Evolutionary conservation across 768 basidiomycete species (phyloP).

Genomic region (Chalciporus pseudorubinellus): DNA sequence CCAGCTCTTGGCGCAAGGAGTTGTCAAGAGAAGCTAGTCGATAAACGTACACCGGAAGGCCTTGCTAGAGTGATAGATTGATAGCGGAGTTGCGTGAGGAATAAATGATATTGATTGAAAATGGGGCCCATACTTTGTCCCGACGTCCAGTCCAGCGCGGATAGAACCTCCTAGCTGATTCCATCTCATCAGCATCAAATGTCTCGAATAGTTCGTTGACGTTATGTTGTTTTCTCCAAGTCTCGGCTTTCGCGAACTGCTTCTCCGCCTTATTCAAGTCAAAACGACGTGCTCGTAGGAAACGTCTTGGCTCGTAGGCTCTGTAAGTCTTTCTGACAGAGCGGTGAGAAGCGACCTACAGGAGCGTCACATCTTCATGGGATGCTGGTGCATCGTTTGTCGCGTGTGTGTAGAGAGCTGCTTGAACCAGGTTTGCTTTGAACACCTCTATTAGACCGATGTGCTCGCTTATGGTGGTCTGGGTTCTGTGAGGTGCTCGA

Average conservation of each 20-base stretch:
- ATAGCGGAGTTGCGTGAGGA: not conserved
- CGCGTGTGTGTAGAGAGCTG: slow-evolving; percentile 49
- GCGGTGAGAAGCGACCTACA: slow-evolving; percentile 43
- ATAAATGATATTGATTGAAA: not conserved
- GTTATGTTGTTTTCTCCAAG: slow-evolving; percentile 63
- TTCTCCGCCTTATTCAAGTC: slow-evolving; percentile 59
- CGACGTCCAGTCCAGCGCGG: slow-evolving; percentile 80
- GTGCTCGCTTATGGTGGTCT: not conserved
- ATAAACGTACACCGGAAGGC: slow-evolving; percentile 76
- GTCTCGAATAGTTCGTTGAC: slow-evolving; percentile 62
- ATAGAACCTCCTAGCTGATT: slow-evolving; percentile 60
- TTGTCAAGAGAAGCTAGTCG: slow-evolving; percentile 56
- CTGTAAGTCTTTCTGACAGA: not conserved
- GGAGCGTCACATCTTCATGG: slow-evolving; percentile 63
- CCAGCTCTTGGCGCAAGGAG: slow-evolving; percentile 57
- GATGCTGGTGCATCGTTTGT: slow-evolving; percentile 38
- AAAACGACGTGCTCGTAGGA: slow-evolving; percentile 76
- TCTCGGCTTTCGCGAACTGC: slow-evolving; percentile 66
- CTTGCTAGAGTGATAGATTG: slow-evolving; percentile 43
- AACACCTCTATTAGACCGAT: slow-evolving; percentile 41
- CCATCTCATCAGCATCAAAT: slow-evolving; percentile 60
- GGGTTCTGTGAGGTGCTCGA: not conserved
- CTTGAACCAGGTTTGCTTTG: slow-evolving; percentile 48
- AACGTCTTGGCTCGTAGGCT: slow-evolving; percentile 53
- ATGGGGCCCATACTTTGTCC: slow-evolving; percentile 56